Evolutionary conservation across 2,329 filamentous ascomycete genomes (phyloP), one percentile per base, ranked within the genome.

Genomic region (Beauveria medogensis): DNA sequence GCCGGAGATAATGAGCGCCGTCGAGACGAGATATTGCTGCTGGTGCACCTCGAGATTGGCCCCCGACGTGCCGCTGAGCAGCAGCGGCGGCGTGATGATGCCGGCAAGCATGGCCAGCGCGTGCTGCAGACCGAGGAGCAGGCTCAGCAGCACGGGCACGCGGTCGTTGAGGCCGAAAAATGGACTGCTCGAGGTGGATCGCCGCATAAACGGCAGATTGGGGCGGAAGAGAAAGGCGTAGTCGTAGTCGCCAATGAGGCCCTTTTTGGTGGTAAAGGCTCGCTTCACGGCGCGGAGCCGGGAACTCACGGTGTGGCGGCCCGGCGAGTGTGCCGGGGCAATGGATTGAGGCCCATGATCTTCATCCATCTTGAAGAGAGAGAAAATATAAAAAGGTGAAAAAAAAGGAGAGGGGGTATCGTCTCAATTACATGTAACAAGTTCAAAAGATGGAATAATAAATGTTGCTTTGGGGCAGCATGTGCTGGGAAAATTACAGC

Each of bases 191-290:
- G 53, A 47, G 43, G 65, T 61, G 64, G 76, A 74, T 40, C 72
- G 72, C 5, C 76, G 68, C 80, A 94, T 86, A 73, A 96, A 96
- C 0, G 92, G 92, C 24, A 96, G 74, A 66, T 90, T 92, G 1
- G 85, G 90, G 24, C 78, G 85, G 79, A 97, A 96, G 46, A 97
- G 85, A 69, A 92, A 94, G 41, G 73, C 89, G 81, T 97, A 97
- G 80, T 97, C 89, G 74, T 97, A 97, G 67, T 86, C 81, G 64
- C 92, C 92, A 60, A 97, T 74, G 28, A 96, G 80, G 14, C 92
- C 92, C 1, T 92, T 82, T 63, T 78, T 86, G 51, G 82, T 85
- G 59, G 80, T 73, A 64, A 84, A 79, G 6, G 76, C 74, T 62
- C 74, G 75, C 37, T 62, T 64, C 22, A 72, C 43, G 24, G 67